A percentile compares a stretch with the other conserved stretches of the same genome.
Conservation (phyloP, 2,329 filamentous ascomycete genomes). For the Sphaerulina vaccinii region DNA sequence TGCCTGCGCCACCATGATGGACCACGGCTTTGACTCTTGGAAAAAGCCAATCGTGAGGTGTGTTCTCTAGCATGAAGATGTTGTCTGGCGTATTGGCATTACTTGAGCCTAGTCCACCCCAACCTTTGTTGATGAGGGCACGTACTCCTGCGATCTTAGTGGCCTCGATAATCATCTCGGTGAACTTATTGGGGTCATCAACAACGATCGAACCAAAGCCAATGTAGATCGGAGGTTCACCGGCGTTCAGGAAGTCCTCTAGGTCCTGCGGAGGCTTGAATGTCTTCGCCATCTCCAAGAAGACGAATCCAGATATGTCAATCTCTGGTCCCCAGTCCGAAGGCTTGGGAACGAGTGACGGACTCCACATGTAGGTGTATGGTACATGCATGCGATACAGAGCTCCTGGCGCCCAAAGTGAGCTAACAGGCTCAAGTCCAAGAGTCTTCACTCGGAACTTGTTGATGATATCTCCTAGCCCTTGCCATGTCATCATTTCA, state of each 20-base stretch:
- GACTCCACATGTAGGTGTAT: conserved; percentile 63
- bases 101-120: conserved; percentile 66
- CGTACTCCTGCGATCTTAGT: conserved; percentile 65
- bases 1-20: conserved; percentile 76
- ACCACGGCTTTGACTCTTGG: conserved; percentile 65
- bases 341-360: conserved; percentile 41
- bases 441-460: conserved; percentile 68
- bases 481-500: conserved; percentile 67
- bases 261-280: conserved; percentile 38
- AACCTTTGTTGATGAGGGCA: conserved; percentile 71
- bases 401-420: conserved; percentile 72
- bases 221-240: conserved; percentile 66
- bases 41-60: conserved; percentile 76
- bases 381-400: conserved; percentile 72
- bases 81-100: conserved; percentile 61
- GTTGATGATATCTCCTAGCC: conserved; percentile 74
- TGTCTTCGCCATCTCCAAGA: conserved; percentile 38
- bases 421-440: conserved; percentile 70
- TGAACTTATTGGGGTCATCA: conserved; percentile 68
- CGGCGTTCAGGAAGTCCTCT: conserved; percentile 54
- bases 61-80: conserved; percentile 71
- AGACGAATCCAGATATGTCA: conserved; percentile 39
- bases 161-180: conserved; percentile 69
- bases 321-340: conserved; percentile 44
- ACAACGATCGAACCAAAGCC: conserved; percentile 76